Conservation (phyloP, 2,329 filamentous ascomycete species). For the Sclerotinia spermophila region DNA sequence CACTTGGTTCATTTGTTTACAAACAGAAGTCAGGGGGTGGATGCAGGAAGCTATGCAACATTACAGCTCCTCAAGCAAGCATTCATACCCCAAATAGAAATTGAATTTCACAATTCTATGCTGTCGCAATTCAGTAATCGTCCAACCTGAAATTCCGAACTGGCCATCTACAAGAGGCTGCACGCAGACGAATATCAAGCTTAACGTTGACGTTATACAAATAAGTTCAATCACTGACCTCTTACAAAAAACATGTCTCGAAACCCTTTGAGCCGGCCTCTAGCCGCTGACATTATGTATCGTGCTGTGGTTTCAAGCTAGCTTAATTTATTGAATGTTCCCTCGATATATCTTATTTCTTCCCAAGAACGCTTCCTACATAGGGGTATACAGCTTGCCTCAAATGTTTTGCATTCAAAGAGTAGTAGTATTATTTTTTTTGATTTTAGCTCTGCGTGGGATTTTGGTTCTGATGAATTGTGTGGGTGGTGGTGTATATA, state of each 20-base stretch:
- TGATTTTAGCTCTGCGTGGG: neutral
- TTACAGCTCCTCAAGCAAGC: neutral
- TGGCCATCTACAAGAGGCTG: neutral
- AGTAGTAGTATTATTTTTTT: neutral
- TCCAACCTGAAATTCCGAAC: too few species aligned
- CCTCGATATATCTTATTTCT: neutral
- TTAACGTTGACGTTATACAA: neutral
- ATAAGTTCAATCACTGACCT: neutral
- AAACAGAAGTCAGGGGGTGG: neutral
- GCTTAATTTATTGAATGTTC: too few species aligned
- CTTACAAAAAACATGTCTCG: too few species aligned
- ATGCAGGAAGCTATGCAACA: neutral
- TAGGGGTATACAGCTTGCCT: neutral
- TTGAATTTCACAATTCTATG: neutral
- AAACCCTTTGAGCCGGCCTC: too few species aligned
- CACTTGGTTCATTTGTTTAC: neutral
- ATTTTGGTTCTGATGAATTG: neutral
- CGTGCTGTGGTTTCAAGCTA: neutral
- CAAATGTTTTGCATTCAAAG: neutral
- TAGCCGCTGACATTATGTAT: neutral
- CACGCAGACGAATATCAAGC: neutral
- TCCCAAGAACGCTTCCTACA: neutral
- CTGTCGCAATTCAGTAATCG: neutral
- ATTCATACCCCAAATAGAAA: neutral
- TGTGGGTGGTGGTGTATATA: neutral